A percentile compares a stretch with the other conserved stretches of the same genome.
Conservation (phyloP, 305 asterid species). For the Solanum hybrid region DNA sequence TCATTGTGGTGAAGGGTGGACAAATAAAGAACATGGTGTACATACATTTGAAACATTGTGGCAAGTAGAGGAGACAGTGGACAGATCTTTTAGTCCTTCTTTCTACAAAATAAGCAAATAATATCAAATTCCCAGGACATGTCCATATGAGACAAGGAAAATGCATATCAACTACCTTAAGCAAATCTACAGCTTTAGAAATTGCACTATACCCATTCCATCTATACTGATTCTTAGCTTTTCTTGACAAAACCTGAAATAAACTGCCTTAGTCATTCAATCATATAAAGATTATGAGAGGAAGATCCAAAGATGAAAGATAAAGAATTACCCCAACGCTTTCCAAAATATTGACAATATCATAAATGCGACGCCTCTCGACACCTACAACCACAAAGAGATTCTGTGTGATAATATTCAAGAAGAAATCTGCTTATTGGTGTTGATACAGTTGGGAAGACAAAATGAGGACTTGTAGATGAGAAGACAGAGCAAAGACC, state of each 20-base stretch:
- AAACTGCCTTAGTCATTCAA: neutral
- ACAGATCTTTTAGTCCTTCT: slow-evolving; percentile 38
- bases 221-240: slow-evolving; percentile 38
- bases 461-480: neutral
- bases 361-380: slow-evolving; percentile 59
- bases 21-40: slow-evolving; percentile 2
- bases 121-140: neutral
- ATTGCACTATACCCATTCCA: slow-evolving; percentile 55
- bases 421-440: neutral
- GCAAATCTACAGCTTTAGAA: slow-evolving; percentile 38
- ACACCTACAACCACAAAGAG: slow-evolving; percentile 34
- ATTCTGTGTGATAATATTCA: neutral
- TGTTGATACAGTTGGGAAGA: neutral
- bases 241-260: slow-evolving; percentile 22
- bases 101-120: slow-evolving; percentile 12
- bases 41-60: slow-evolving; percentile 25
- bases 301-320: neutral
- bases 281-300: neutral
- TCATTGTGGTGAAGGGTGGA: neutral
- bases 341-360: slow-evolving; percentile 57
- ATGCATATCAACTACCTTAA: slow-evolving; percentile 28
- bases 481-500: slow-evolving; percentile 17
- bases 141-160: neutral
- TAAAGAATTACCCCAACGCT: slow-evolving; percentile 45
- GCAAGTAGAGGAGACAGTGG: slow-evolving; percentile 19